phyloP scores from a whole-genome alignment of 192 early-diverging fungal genomes.

The Rhizophagus sp. region DNA sequence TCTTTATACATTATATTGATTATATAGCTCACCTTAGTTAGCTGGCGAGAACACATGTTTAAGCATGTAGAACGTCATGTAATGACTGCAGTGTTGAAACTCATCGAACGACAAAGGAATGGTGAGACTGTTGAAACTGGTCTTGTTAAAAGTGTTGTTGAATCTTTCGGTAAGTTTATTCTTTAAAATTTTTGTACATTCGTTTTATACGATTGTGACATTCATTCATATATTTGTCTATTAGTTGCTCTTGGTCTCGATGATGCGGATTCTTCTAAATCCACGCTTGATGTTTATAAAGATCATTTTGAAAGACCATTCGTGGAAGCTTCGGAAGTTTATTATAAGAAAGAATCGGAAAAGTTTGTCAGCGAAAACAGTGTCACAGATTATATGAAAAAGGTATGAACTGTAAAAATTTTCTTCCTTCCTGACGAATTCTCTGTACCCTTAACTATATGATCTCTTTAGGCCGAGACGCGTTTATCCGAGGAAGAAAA shows the following conservation, averaged over 20 bases:
- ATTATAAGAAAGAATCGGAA: slow-evolving; percentile 90
- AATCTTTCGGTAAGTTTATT: slow-evolving; percentile 77
- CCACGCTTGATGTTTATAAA: slow-evolving; percentile 87
- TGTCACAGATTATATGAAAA: slow-evolving; percentile 95
- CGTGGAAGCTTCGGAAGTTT: slow-evolving; percentile 73
- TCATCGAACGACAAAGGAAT: slow-evolving; percentile 81
- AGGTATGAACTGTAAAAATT: slow-evolving; percentile 44
- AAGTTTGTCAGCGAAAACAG: slow-evolving; percentile 88
- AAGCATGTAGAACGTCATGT: slow-evolving; percentile 66
- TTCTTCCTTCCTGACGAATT: neutral
- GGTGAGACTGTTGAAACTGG: slow-evolving; percentile 88
- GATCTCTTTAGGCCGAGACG: slow-evolving; percentile 59
- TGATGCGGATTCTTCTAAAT: slow-evolving; percentile 73
- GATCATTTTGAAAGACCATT: slow-evolving; percentile 87
- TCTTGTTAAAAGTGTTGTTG: slow-evolving; percentile 85
- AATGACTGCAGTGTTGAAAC: slow-evolving; percentile 74
- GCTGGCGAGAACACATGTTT: slow-evolving; percentile 85
- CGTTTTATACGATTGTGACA: neutral
- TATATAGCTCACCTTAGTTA: slow-evolving; percentile 73
- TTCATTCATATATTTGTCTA: slow-evolving; percentile 13
- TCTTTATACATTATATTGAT: neutral
- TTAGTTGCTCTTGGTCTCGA: slow-evolving; percentile 82
- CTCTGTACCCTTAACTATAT: neutral
- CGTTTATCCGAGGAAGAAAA: slow-evolving; percentile 81
- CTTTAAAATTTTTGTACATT: slow-evolving; percentile 23